A percentile compares a stretch with the other conserved stretches of the same genome.
These are phyloP conservation scores for Stachybotrys chlorohalonatus DNA, from an alignment of 2,329 filamentous ascomycete species.

Conservation along the genomic window DNA sequence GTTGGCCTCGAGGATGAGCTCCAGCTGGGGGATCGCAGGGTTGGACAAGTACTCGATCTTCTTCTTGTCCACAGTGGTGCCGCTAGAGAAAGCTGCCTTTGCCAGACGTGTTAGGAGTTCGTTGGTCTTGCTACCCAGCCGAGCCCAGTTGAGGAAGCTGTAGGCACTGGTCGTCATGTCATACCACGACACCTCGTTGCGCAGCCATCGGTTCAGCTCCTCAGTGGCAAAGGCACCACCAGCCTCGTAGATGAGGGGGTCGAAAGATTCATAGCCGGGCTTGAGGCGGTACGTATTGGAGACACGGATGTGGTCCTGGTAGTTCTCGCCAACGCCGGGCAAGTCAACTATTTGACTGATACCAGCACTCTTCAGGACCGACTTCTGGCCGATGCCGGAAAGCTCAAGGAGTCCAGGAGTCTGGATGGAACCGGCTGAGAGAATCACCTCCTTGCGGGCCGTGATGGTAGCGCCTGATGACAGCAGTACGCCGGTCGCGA, in stretches of 20 bases:
- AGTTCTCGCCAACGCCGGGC: conserved; percentile 1
- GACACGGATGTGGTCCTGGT: conserved; percentile 1
- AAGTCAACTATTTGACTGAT: neutral
- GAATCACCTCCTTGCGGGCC: neutral
- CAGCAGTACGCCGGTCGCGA: neutral
- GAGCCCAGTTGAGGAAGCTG: conserved; percentile 1
- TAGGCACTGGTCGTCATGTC: conserved; percentile 1
- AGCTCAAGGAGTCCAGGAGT: neutral
- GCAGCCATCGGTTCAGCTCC: neutral
- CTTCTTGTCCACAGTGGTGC: conserved; percentile 22
- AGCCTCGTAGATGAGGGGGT: neutral
- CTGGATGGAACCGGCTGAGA: neutral
- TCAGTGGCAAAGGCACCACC: neutral
- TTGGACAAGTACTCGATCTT: conserved; percentile 29
- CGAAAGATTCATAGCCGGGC: neutral
- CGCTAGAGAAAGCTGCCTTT: conserved; percentile 13
- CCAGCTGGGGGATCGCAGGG: conserved; percentile 13
- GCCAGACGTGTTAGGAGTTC: neutral
- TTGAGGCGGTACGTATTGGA: neutral
- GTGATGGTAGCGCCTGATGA: neutral
- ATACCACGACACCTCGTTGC: conserved; percentile 1
- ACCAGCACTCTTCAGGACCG: neutral
- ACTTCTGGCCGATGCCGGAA: neutral
- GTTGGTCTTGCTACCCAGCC: neutral
- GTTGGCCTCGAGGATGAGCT: conserved; percentile 19